Conservation (phyloP, 1,284 basidiomycete species). For the Trichosporon inkin region DNA sequence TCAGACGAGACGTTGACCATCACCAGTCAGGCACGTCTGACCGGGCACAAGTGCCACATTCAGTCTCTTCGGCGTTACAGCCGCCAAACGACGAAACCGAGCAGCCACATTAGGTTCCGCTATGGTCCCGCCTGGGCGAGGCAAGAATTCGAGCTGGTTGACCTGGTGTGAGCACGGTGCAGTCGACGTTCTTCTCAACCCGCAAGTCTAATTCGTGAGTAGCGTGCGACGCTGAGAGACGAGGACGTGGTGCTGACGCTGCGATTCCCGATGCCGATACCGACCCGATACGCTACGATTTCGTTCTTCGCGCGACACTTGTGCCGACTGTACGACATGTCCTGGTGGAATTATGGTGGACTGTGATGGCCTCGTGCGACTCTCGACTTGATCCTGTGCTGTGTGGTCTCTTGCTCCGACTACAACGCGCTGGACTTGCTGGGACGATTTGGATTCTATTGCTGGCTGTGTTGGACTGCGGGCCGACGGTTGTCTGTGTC, state of each 20-base stretch:
- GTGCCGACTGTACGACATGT: not conserved
- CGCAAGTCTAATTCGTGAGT: conserved; percentile 13
- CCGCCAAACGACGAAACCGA: too few relatives aligned
- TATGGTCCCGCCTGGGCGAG: too few relatives aligned
- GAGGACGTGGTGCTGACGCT: conserved; percentile 13
- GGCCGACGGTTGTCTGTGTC: not conserved
- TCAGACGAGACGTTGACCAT: too few relatives aligned
- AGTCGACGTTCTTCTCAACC: conserved; percentile 8
- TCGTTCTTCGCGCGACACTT: not conserved
- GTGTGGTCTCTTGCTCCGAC: not conserved
- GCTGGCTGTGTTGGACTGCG: not conserved
- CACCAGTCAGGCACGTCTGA: too few relatives aligned
- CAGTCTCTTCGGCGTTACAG: too few relatives aligned
- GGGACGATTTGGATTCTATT: not conserved
- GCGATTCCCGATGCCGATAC: not conserved
- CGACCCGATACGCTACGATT: not conserved
- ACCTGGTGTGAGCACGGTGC: not conserved
- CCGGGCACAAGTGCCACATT: too few relatives aligned
- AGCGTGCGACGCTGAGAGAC: not conserved
- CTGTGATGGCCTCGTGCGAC: conserved; percentile 2
- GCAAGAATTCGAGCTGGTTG: too few relatives aligned
- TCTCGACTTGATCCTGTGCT: not conserved
- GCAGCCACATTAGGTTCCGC: too few relatives aligned
- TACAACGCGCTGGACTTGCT: not conserved
- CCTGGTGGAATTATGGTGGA: not conserved